Percentiles rank a stretch among this genome's conserved stretches.
Conservation (phyloP, 768 basidiomycete genomes). For the Candolleomyces aberdarensis region DNA sequence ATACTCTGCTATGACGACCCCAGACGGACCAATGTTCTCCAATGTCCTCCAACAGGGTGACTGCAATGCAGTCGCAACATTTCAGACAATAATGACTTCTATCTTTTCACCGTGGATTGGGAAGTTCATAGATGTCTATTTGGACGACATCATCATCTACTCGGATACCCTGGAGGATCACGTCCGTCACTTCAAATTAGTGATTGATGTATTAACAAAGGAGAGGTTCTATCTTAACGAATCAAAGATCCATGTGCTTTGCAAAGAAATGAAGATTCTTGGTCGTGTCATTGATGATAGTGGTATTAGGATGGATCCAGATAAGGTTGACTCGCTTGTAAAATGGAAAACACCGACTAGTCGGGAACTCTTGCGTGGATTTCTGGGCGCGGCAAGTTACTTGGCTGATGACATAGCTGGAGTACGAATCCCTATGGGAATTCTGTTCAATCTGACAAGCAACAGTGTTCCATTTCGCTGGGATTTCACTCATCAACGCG, state of each 20-base stretch:
- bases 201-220: slow-evolving; percentile 21
- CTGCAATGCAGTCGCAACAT: slow-evolving; percentile 27
- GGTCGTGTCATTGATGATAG: slow-evolving; percentile 30
- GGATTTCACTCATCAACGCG: slow-evolving; percentile 16
- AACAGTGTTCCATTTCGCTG: slow-evolving; percentile 15
- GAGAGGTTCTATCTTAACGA: slow-evolving; percentile 21
- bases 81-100: slow-evolving; percentile 31
- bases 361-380: slow-evolving; percentile 12
- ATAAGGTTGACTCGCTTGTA: slow-evolving; percentile 27
- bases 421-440: slow-evolving; percentile 26
- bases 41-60: slow-evolving; percentile 28
- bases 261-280: slow-evolving; percentile 24
- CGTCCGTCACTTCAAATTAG: slow-evolving; percentile 24
- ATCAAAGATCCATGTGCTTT: slow-evolving; percentile 10
- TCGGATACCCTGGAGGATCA: slow-evolving; percentile 28
- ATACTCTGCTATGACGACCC: slow-evolving; percentile 25
- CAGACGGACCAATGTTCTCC: slow-evolving; percentile 34
- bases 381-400: slow-evolving; percentile 8
- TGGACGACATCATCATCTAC: slow-evolving; percentile 16
- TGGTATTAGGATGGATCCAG: slow-evolving; percentile 35
- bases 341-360: slow-evolving; percentile 21
- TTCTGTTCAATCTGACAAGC: slow-evolving; percentile 19
- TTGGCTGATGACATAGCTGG: slow-evolving; percentile 20
- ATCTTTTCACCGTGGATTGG: slow-evolving; percentile 4
- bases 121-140: slow-evolving; percentile 7